These are phyloP conservation scores for Craspedostauros australis DNA, from an alignment of 108 stramenopile genomes.

Conservation along the genomic window DNA sequence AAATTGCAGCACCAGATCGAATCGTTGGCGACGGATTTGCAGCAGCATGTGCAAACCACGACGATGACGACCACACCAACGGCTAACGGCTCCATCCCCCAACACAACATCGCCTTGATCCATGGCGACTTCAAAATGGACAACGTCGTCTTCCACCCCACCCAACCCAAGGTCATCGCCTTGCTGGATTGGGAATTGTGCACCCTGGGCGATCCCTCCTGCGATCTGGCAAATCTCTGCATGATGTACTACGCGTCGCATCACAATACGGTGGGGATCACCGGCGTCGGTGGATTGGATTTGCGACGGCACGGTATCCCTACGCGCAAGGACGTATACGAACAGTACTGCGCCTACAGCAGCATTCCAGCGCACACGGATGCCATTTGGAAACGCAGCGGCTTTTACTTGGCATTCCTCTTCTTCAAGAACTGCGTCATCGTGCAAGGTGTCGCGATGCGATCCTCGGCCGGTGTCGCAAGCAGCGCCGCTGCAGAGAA, in stretches of 20 bases:
- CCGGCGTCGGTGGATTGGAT: constrained; percentile 50
- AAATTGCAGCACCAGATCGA: constrained; percentile 26
- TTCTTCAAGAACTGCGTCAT: constrained; percentile 95
- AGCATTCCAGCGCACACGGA: neutral
- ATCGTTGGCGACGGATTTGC: constrained; percentile 38
- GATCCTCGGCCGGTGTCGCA: constrained; percentile 75
- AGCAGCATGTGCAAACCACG: constrained; percentile 21
- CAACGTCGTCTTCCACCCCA: constrained; percentile 91
- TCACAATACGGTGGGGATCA: constrained; percentile 45
- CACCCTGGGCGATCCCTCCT: constrained; percentile 87
- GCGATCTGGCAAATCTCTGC: constrained; percentile 90
- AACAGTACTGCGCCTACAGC: constrained; percentile 35
- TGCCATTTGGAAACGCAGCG: constrained; percentile 43
- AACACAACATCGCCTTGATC: constrained; percentile 52
- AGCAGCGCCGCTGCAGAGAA: constrained; percentile 66
- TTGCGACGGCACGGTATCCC: constrained; percentile 54
- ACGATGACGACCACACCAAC: too few species aligned
- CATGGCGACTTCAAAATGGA: constrained; percentile 98
- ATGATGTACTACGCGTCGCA: constrained; percentile 82
- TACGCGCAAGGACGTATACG: constrained; percentile 41
- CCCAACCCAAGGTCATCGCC: constrained; percentile 83
- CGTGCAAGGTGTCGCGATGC: constrained; percentile 91
- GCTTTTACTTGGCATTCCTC: constrained; percentile 79
- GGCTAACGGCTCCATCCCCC: constrained; percentile 48
- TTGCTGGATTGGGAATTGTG: constrained; percentile 96